phyloP scores from a whole-genome alignment of 2,329 filamentous ascomycete species.

The Pseudopyricularia cyperi region DNA sequence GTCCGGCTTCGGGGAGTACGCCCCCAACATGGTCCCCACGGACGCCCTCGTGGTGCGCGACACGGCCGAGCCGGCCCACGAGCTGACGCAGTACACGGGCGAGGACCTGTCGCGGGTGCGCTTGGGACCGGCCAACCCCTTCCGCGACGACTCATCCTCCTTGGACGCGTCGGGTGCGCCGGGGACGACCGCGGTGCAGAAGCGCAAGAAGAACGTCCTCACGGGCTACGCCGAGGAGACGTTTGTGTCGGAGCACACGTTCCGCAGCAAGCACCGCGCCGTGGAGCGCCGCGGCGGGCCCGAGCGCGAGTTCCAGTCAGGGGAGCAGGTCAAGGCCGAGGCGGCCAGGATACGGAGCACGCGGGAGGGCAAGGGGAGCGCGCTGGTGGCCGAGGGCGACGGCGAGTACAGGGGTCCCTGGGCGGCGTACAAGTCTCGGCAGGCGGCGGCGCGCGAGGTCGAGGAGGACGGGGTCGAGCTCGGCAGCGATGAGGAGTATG shows the following conservation, averaged over 20 bases:
- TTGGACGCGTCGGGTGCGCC: no score
- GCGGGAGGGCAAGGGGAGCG: conserved; percentile 74
- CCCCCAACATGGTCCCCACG: conserved; percentile 52
- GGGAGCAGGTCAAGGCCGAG: conserved; percentile 53
- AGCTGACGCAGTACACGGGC: conserved; percentile 53
- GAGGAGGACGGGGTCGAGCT: conserved; percentile 66
- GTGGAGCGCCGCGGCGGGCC: conserved; percentile 55
- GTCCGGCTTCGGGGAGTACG: conserved; percentile 50
- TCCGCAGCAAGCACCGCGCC: conserved; percentile 75
- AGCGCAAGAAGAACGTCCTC: conserved; percentile 71
- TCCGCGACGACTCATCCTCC: conserved; percentile 42
- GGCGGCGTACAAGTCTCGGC: conserved; percentile 56
- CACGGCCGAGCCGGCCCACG: conserved; percentile 41
- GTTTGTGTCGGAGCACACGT: conserved; percentile 79
- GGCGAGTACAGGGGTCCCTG: conserved; percentile 88
- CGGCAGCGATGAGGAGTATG: conserved; percentile 66
- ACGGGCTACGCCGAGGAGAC: conserved; percentile 85
- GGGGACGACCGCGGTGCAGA: conserved; percentile 30
- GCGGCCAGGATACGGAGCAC: conserved; percentile 56
- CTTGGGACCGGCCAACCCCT: conserved; percentile 63
- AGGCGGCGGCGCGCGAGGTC: conserved; percentile 44
- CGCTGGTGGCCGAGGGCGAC: conserved; percentile 72
- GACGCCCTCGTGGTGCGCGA: conserved; percentile 50
- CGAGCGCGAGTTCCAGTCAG: conserved; percentile 40
- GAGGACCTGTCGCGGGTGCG: conserved; percentile 55